phyloP scores from a whole-genome alignment of 768 basidiomycete genomes.

The Tricholomella constricta region DNA sequence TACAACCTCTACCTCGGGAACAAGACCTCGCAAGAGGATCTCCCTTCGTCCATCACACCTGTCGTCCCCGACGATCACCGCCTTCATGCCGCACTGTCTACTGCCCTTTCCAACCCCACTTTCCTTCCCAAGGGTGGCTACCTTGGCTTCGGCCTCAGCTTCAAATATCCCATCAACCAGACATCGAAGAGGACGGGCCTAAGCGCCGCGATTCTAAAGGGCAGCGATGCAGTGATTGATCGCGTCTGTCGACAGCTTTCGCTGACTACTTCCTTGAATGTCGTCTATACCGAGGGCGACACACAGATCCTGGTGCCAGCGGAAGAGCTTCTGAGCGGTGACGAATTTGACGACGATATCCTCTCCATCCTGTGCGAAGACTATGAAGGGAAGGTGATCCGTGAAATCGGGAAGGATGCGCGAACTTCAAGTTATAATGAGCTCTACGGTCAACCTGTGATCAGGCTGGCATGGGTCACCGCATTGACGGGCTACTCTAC shows the following conservation, averaged over 20 bases:
- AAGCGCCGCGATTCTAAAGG: slow-evolving; percentile 25
- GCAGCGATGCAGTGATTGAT: slow-evolving; percentile 27
- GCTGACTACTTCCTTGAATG: not conserved
- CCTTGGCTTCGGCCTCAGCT: slow-evolving; percentile 41
- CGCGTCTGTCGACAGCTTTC: slow-evolving; percentile 17
- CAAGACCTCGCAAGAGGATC: not conserved
- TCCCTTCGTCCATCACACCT: not conserved
- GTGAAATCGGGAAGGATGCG: not conserved
- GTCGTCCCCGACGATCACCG: slow-evolving; percentile 11
- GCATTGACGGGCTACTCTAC: slow-evolving; percentile 1
- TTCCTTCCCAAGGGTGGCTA: slow-evolving; percentile 42
- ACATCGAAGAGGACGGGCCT: not conserved
- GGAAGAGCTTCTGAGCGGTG: not conserved
- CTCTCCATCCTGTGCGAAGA: not conserved
- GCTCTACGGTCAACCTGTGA: no score
- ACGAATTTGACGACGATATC: not conserved
- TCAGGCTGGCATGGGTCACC: slow-evolving; percentile 7
- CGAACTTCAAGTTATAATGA: no score
- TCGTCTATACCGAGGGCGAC: not conserved
- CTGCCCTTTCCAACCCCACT: slow-evolving; percentile 30
- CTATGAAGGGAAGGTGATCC: not conserved
- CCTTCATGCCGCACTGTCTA: slow-evolving; percentile 14
- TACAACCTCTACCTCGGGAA: slow-evolving; percentile 39
- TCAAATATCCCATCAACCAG: slow-evolving; percentile 35
- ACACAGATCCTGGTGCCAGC: not conserved